Percentiles rank a stretch among this genome's conserved stretches.
Conservation (phyloP, 331 rosid species). For the Telfairia occidentalis region DNA sequence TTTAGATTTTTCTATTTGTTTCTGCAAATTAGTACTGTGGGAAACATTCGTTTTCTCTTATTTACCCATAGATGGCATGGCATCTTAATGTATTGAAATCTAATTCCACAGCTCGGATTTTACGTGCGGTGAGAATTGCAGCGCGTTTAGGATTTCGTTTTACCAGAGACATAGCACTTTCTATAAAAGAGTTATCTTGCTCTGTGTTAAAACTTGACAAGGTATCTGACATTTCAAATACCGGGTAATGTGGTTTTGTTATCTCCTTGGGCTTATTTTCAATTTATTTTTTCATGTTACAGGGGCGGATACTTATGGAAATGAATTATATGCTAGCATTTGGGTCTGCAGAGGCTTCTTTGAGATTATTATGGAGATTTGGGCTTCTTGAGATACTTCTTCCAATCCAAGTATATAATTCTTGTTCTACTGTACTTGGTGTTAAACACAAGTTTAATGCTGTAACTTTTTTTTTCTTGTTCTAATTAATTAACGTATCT, state of each 20-base stretch:
- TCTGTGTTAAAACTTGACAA: slow-evolving; percentile 25
- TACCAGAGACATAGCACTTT: slow-evolving; percentile 24
- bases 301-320: slow-evolving; percentile 32
- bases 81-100: slow-evolving; percentile 8
- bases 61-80: neutral
- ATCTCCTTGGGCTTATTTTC: neutral
- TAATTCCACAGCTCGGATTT: slow-evolving; percentile 24
- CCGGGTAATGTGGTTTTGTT: neutral
- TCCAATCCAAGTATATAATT: slow-evolving; percentile 22
- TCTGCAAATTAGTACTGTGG: neutral
- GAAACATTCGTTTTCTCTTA: neutral
- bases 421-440: neutral
- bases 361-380: slow-evolving; percentile 30
- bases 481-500: slow-evolving; percentile 11
- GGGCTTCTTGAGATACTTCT: slow-evolving; percentile 28
- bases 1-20: neutral
- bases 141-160: slow-evolving; percentile 25
- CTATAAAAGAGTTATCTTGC: slow-evolving; percentile 21
- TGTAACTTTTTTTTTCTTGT: neutral
- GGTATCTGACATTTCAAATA: slow-evolving; percentile 12
- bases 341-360: slow-evolving; percentile 32
- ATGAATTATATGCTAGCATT: slow-evolving; percentile 33
- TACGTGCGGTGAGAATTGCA: slow-evolving; percentile 30
- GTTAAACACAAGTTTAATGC: neutral
- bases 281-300: neutral